Evolutionary conservation across 2,329 filamentous ascomycete species (phyloP).

Genomic region (Eutypella sp.): DNA sequence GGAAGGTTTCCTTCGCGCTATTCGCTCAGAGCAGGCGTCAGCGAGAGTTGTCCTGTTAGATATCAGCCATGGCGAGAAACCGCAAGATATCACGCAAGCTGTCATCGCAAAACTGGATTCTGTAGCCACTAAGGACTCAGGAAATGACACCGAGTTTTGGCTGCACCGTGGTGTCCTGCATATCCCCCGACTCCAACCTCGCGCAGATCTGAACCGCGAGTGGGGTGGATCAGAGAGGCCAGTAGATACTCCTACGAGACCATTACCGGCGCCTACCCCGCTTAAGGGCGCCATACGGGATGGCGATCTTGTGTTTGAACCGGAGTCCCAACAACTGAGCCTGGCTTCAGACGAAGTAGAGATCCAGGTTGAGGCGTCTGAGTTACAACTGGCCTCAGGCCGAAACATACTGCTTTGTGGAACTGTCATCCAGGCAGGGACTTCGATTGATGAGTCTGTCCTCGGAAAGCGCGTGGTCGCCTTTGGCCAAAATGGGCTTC

Average conservation of each 20-base stretch:
- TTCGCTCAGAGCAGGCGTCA: constrained; percentile 18
- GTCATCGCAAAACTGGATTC: constrained; percentile 8
- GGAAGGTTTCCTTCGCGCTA: constrained; percentile 17
- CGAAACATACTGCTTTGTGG: constrained; percentile 2
- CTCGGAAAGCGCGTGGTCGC: constrained; percentile 6
- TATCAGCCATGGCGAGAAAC: constrained; percentile 9
- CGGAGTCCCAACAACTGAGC: neutral
- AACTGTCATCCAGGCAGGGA: constrained; percentile 3
- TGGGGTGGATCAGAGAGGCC: neutral
- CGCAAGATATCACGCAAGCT: constrained; percentile 6
- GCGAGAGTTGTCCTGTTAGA: constrained; percentile 14
- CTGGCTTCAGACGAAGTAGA: constrained; percentile 7
- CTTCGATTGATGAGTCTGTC: neutral
- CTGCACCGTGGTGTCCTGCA: constrained; percentile 15
- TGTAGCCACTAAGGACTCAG: constrained; percentile 9
- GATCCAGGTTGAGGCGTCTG: constrained; percentile 6
- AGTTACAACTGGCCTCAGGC: constrained; percentile 1
- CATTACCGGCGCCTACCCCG: neutral
- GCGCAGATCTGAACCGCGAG: constrained; percentile 1
- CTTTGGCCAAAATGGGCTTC: constrained; percentile 4
- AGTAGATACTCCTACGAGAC: neutral
- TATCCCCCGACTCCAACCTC: constrained; percentile 12
- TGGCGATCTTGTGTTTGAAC: constrained; percentile 2
- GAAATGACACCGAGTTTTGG: constrained; percentile 19
- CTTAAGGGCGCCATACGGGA: neutral